These are phyloP conservation scores for Berkeleyomyces basicola DNA, from an alignment of 2,329 filamentous ascomycete genomes.

Conservation along the genomic window DNA sequence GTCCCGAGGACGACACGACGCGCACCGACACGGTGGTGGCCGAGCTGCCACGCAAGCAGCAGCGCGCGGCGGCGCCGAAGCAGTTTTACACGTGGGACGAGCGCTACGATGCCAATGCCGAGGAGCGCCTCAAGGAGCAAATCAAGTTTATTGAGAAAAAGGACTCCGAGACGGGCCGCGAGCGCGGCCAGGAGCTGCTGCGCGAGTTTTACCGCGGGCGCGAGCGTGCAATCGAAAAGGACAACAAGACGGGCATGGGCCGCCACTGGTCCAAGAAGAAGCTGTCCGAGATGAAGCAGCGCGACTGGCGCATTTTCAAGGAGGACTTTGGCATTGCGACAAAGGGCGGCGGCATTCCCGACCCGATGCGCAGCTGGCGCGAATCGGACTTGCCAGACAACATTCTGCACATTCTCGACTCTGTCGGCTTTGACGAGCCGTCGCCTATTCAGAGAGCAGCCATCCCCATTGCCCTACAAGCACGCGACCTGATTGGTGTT, in stretches of 20 bases:
- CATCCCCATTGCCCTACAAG: constrained; percentile 86
- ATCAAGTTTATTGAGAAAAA: constrained; percentile 56
- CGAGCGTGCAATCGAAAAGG: constrained; percentile 50
- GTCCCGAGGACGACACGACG: constrained; percentile 82
- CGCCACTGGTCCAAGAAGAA: constrained; percentile 95
- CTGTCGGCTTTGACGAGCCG: constrained; percentile 82
- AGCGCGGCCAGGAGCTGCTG: constrained; percentile 62
- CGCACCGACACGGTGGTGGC: constrained; percentile 18
- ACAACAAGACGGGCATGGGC: constrained; percentile 58
- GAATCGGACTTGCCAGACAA: constrained; percentile 67
- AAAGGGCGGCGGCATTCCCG: constrained; percentile 80
- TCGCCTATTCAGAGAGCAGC: constrained; percentile 84
- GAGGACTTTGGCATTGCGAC: constrained; percentile 95
- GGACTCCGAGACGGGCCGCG: constrained; percentile 58
- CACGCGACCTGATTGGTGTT: constrained; percentile 91
- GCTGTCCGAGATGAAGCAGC: constrained; percentile 83
- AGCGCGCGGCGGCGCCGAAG: constrained; percentile 28
- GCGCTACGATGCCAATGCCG: constrained; percentile 36
- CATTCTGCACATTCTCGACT: constrained; percentile 64
- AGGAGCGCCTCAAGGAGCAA: constrained; percentile 38
- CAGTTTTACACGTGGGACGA: constrained; percentile 49
- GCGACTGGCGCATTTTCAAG: constrained; percentile 99
- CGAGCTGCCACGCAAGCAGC: constrained; percentile 9
- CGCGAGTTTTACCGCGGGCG: constrained; percentile 58
- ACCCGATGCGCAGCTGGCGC: constrained; percentile 88